phyloP scores from a whole-genome alignment of 305 asterid genomes.

The Solanum chacoense region DNA sequence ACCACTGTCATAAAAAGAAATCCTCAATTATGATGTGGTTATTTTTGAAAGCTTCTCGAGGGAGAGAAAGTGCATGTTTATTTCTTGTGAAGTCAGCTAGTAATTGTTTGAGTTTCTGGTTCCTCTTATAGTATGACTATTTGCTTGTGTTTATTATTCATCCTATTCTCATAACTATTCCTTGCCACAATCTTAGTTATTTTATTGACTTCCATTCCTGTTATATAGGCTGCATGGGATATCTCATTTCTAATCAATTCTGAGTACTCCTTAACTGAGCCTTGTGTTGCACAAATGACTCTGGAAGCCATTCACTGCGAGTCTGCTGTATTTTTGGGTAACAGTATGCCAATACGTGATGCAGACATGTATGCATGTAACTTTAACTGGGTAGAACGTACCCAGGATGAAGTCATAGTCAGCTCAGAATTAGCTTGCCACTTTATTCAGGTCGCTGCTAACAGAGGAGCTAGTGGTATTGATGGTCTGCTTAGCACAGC shows the following conservation, averaged over 20 bases:
- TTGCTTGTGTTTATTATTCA: neutral
- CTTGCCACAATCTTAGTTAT: neutral
- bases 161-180: neutral
- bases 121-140: neutral
- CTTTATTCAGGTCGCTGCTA: constrained; percentile 60
- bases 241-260: constrained; percentile 54
- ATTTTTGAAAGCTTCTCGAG: neutral
- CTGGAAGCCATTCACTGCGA: constrained; percentile 57
- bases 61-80: neutral
- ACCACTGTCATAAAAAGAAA: neutral
- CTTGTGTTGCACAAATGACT: constrained; percentile 69
- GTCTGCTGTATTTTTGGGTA: constrained; percentile 88
- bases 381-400: constrained; percentile 44
- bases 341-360: constrained; percentile 99
- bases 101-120: neutral
- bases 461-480: constrained; percentile 97
- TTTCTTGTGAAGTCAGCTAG: neutral
- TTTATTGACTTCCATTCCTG: constrained; percentile 7
- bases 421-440: constrained; percentile 58
- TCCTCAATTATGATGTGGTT: neutral
- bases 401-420: constrained; percentile 31
- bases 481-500: constrained; percentile 98
- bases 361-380: constrained; percentile 83
- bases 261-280: constrained; percentile 75
- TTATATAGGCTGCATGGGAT: constrained; percentile 73